These are phyloP conservation scores for Termitomyces sp. DNA, from an alignment of 768 basidiomycete species.

Conservation along the genomic window DNA sequence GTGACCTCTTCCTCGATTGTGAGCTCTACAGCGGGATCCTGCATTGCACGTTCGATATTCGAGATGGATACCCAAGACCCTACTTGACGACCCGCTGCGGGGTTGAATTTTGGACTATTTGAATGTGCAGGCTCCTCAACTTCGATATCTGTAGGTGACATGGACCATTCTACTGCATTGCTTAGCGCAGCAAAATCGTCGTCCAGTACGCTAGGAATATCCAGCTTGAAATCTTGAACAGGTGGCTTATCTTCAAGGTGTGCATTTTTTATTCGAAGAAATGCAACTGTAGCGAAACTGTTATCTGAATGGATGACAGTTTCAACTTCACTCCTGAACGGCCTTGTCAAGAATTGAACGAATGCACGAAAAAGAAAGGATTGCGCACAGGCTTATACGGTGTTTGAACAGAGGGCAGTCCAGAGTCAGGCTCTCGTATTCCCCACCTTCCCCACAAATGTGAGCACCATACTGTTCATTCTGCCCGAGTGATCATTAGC, in stretches of 20 bases:
- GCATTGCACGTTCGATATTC: conserved; percentile 43
- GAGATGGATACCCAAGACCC: conserved; percentile 72
- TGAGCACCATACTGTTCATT: conserved; percentile 85
- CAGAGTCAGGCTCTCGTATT: conserved; percentile 92
- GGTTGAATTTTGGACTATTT: background rate
- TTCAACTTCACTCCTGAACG: conserved; percentile 56
- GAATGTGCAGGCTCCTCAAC: background rate
- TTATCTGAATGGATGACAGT: conserved; percentile 77
- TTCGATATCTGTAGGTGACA: background rate
- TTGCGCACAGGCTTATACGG: conserved; percentile 64
- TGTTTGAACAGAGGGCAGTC: conserved; percentile 88
- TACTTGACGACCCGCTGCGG: conserved; percentile 25
- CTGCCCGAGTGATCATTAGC: conserved; percentile 33
- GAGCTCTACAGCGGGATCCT: conserved; percentile 20
- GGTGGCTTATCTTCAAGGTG: conserved; percentile 53
- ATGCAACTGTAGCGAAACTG: conserved; percentile 89
- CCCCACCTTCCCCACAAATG: conserved; percentile 96
- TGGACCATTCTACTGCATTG: conserved; percentile 18
- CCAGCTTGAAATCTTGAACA: conserved; percentile 18
- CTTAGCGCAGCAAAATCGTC: conserved; percentile 33
- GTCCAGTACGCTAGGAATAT: conserved; percentile 55
- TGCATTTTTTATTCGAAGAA: conserved; percentile 75
- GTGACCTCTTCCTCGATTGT: conserved; percentile 71
- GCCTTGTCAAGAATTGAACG: conserved; percentile 1
- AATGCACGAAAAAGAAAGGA: conserved; percentile 2